phyloP scores from a whole-genome alignment of 305 asterid genomes.

The Rubia peregrina region DNA sequence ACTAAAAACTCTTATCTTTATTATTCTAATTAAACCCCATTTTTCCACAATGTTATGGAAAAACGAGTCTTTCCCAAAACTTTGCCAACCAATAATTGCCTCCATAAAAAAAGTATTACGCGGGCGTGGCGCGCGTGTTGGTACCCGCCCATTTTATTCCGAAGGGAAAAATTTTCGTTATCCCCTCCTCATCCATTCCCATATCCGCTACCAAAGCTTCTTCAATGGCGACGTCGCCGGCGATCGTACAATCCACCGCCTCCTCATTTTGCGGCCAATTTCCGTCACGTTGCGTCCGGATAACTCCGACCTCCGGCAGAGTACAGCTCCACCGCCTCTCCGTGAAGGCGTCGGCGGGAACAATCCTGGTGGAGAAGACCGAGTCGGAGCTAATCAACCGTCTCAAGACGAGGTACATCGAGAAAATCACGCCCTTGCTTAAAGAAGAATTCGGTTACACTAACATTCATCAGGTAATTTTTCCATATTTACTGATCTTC shows the following conservation, averaged over 20 bases:
- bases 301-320: constrained; percentile 28
- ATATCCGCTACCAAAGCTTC: constrained; percentile 10
- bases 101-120: not conserved
- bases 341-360: constrained; percentile 50
- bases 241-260: constrained; percentile 53
- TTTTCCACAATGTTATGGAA: too few species aligned
- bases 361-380: constrained; percentile 66
- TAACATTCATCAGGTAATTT: constrained; percentile 63
- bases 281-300: constrained; percentile 25
- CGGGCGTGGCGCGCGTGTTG: constrained; percentile 2
- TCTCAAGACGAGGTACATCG: constrained; percentile 60
- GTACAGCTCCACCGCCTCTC: constrained; percentile 26
- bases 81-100: not conserved
- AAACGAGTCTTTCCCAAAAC: too few species aligned
- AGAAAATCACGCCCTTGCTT: constrained; percentile 65
- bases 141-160: not conserved
- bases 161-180: not conserved
- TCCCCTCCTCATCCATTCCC: constrained; percentile 8
- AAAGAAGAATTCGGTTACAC: constrained; percentile 76
- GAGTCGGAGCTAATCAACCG: constrained; percentile 61
- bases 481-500: not conserved
- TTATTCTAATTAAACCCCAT: too few species aligned
- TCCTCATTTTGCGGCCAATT: constrained; percentile 52
- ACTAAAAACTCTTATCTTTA: too few species aligned
- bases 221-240: constrained; percentile 63